Evolutionary conservation across 1,139 yeast genomes (phyloP).

Genomic region (Yamadazyma dushanensis): DNA sequence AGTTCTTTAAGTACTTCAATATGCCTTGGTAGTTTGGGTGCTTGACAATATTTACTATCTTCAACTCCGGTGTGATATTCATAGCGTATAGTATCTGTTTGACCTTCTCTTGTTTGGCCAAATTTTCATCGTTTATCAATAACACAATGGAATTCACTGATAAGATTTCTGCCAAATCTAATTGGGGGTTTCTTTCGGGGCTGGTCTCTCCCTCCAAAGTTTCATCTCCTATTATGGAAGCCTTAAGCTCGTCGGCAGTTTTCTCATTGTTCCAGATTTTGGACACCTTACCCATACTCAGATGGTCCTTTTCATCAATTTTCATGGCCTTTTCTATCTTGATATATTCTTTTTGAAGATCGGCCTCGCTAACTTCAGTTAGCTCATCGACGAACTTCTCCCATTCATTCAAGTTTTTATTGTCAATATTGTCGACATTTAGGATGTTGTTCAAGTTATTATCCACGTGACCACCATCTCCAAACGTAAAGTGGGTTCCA

Average conservation of each 20-base stretch:
- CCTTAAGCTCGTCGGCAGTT: neutral
- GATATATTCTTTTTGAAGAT: neutral
- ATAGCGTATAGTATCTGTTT: constrained; percentile 23
- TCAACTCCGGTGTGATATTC: constrained; percentile 34
- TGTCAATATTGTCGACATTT: constrained; percentile 15
- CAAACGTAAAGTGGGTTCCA: neutral
- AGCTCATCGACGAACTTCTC: constrained; percentile 13
- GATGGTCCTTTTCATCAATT: neutral
- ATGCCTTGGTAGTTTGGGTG: constrained; percentile 32
- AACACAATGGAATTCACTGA: constrained; percentile 29
- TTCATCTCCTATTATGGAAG: neutral
- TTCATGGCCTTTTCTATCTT: neutral
- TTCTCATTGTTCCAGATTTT: neutral
- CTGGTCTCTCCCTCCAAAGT: neutral
- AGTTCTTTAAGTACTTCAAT: constrained; percentile 25
- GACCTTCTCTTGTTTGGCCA: constrained; percentile 21
- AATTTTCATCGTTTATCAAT: constrained; percentile 20
- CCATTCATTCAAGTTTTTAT: constrained; percentile 16
- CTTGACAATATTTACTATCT: constrained; percentile 27
- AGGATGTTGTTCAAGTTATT: constrained; percentile 10
- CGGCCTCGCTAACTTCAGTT: too few relatives aligned
- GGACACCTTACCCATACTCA: neutral
- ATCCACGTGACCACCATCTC: constrained; percentile 1
- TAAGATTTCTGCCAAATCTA: constrained; percentile 31
- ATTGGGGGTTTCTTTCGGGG: constrained; percentile 15